These are phyloP conservation scores for Blastobotrys aristatus DNA, from an alignment of 1,139 yeast species.

Conservation along the genomic window DNA sequence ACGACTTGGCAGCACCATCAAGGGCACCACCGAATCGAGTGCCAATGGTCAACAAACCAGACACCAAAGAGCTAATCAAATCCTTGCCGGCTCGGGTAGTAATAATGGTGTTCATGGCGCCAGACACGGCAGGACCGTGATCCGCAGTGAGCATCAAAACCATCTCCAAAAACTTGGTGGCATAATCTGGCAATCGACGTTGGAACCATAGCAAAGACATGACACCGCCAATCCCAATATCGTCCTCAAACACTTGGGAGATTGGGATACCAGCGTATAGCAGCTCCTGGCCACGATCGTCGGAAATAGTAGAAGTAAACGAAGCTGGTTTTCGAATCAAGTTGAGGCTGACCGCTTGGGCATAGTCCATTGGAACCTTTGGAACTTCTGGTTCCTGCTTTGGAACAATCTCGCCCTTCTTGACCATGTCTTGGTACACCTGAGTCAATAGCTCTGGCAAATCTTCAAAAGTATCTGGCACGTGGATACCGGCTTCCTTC, in stretches of 20 bases:
- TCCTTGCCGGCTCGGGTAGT: slow-evolving; percentile 47
- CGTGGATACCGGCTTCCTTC: slow-evolving; percentile 43
- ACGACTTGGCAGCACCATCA: slow-evolving; percentile 45
- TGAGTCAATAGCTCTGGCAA: slow-evolving; percentile 38
- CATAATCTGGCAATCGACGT: slow-evolving; percentile 41
- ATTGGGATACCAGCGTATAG: slow-evolving; percentile 45
- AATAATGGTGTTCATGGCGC: slow-evolving; percentile 46
- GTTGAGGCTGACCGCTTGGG: slow-evolving; percentile 47
- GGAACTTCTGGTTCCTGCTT: slow-evolving; percentile 42
- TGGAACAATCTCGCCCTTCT: slow-evolving; percentile 38
- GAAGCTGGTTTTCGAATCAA: slow-evolving; percentile 46
- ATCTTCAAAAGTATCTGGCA: slow-evolving; percentile 45
- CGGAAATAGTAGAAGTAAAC: slow-evolving; percentile 44
- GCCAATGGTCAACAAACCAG: slow-evolving; percentile 44
- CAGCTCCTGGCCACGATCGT: slow-evolving; percentile 45
- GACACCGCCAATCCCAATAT: slow-evolving; percentile 46
- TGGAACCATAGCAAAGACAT: slow-evolving; percentile 46
- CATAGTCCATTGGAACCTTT: slow-evolving; percentile 45
- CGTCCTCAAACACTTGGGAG: slow-evolving; percentile 44
- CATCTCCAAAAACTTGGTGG: slow-evolving; percentile 44
- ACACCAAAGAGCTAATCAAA: slow-evolving; percentile 42
- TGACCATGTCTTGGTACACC: slow-evolving; percentile 38
- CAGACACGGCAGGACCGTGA: slow-evolving; percentile 46
- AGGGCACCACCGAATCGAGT: slow-evolving; percentile 46
- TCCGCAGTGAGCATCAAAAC: slow-evolving; percentile 46